Percentiles rank a stretch among this genome's conserved stretches.
Conservation (phyloP, 345 rosid species). For the Trapa bicornis region DNA sequence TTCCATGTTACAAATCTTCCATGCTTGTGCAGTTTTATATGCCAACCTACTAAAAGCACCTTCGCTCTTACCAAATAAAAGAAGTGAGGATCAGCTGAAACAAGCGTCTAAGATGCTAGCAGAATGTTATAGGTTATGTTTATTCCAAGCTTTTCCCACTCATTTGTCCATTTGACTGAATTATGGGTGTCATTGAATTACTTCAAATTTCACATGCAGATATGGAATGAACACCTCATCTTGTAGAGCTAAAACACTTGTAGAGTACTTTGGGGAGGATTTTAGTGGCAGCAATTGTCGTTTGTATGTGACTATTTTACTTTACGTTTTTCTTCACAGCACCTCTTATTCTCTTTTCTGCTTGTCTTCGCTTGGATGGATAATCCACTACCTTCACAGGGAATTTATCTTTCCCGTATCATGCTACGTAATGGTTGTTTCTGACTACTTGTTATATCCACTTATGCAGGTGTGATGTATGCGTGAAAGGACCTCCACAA, state of each 20-base stretch:
- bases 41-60: constrained; percentile 60
- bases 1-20: not conserved
- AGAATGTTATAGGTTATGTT: constrained; percentile 58
- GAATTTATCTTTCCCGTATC: not conserved
- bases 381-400: not conserved
- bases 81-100: constrained; percentile 63
- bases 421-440: not conserved
- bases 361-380: not conserved
- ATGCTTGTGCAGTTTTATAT: constrained; percentile 40
- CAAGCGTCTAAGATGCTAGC: constrained; percentile 68
- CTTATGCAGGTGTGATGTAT: constrained; percentile 63
- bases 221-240: constrained; percentile 77
- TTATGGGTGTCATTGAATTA: not conserved
- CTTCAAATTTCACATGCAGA: constrained; percentile 25
- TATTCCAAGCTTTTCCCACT: not conserved
- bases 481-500: constrained; percentile 60
- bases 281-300: constrained; percentile 48
- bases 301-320: constrained; percentile 25
- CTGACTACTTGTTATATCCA: constrained; percentile 2
- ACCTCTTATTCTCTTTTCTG: not conserved
- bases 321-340: not conserved
- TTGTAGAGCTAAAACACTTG: constrained; percentile 71
- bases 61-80: constrained; percentile 57
- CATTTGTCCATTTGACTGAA: not conserved
- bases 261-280: constrained; percentile 77